These are phyloP conservation scores for Tulasnella sp. DNA, from an alignment of 768 basidiomycete genomes.

Conservation along the genomic window DNA sequence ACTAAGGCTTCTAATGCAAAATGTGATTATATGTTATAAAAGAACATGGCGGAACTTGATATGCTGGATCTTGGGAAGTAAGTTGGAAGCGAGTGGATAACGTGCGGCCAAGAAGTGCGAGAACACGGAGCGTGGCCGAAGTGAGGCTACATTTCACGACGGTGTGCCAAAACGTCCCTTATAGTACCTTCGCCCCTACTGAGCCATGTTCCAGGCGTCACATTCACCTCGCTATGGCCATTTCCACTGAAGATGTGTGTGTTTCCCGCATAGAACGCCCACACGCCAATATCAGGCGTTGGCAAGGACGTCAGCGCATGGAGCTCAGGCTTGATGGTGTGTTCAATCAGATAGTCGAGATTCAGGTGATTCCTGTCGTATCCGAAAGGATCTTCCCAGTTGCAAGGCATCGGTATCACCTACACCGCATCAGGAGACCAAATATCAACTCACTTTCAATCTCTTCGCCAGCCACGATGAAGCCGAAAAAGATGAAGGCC, in stretches of 20 bases:
- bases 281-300: conserved; percentile 21
- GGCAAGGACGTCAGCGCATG: conserved; percentile 25
- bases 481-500: conserved; percentile 17
- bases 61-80: no score
- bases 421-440: no score
- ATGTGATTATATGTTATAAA: no score
- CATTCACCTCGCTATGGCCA: background rate
- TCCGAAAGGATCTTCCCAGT: conserved; percentile 23
- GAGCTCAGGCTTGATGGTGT: conserved; percentile 27
- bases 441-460: conserved; percentile 9
- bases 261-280: conserved; percentile 24
- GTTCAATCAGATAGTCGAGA: conserved; percentile 25
- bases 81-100: no score
- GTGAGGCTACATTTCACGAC: no score
- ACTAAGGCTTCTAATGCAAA: no score
- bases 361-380: conserved; percentile 27
- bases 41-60: no score
- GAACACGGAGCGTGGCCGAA: no score
- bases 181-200: conserved; percentile 1
- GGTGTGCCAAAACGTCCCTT: background rate
- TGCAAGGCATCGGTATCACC: background rate
- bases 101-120: no score
- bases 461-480: conserved; percentile 16
- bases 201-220: conserved; percentile 8
- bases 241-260: conserved; percentile 13